Evolutionary conservation across 768 basidiomycete species (phyloP), one percentile per base, ranked within the genome.

Genomic region (Auriscalpium orientale): DNA sequence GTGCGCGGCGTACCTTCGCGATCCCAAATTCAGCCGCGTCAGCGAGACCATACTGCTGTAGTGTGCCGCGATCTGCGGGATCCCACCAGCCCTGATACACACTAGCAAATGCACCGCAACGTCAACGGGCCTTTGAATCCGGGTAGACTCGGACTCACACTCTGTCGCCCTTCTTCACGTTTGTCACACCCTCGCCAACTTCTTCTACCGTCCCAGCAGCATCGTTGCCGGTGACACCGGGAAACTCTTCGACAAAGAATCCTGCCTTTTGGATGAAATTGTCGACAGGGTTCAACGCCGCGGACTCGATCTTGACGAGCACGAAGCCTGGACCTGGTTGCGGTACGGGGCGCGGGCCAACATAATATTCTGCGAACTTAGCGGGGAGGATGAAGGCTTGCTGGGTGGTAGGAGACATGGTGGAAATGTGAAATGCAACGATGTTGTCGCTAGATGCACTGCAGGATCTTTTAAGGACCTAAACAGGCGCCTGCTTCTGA

Each of bases 181-280:
- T 28, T 9, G 38, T 18, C n/a, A 53, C 52, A 8, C 54, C 53
- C 11, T 54, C 54, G 22, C 52, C 57, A 7, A 54, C 35, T 9
- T 8, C 46, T 22, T 33, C 46, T 12, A 57, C 44, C 9, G 40
- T n/a, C 8, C 56, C 56, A 8, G 36, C 56, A 22, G 22, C 56
- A 8, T 57, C 56, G 45, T 53, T 22, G 1, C 66, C 66, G 2
- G 60, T 22, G 18, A 65, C 46, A 22, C 34, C 49, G 10, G 57
- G 66, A 55, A 35, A 65, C 43, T n/a, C 8, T 16, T 64, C 56
- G 50, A 61, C 54, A 47, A 66, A 56, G 20, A 56, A 43, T 8
- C 52, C 44, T 10, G 45, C 15, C 22, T 22, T 33, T 16, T 45
- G 38, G 18, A 53, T 53, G 40, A 21, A 44, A 28, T 53, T 53